These are phyloP conservation scores for Phytophthora palmivora DNA, from an alignment of 352 stramenopile species.

Conservation along the genomic window DNA sequence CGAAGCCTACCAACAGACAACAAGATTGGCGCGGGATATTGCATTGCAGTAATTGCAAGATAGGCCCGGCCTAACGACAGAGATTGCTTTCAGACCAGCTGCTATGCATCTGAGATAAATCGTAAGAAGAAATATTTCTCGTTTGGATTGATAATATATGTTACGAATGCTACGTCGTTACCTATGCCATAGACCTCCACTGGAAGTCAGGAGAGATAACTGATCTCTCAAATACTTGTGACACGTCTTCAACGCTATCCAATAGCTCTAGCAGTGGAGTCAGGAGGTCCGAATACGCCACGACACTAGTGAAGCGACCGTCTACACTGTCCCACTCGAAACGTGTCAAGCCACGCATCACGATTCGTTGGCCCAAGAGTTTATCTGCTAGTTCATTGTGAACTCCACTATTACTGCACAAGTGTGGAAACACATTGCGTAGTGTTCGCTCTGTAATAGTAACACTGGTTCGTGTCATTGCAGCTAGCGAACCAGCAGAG, in stretches of 20 bases:
- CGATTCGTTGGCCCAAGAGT: slow-evolving; percentile 24
- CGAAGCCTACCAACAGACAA: background rate
- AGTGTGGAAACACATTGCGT: slow-evolving; percentile 28
- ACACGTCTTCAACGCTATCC: slow-evolving; percentile 21
- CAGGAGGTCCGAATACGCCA: slow-evolving; percentile 26
- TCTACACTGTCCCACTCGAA: slow-evolving; percentile 22
- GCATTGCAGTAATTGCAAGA: too few species aligned
- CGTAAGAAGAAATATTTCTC: background rate
- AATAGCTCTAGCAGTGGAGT: slow-evolving; percentile 21
- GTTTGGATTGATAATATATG: background rate
- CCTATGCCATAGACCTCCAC: slow-evolving; percentile 17
- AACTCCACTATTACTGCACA: slow-evolving; percentile 5
- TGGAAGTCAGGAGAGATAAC: slow-evolving; percentile 22
- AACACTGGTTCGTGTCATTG: slow-evolving; percentile 16
- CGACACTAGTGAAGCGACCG: slow-evolving; percentile 6
- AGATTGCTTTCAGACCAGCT: background rate
- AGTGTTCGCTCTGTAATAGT: slow-evolving; percentile 25
- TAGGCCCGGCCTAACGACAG: background rate
- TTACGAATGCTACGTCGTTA: background rate
- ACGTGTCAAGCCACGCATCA: slow-evolving; percentile 20
- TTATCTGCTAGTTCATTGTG: background rate
- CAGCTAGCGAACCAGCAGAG: slow-evolving; percentile 4
- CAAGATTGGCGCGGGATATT: too few species aligned
- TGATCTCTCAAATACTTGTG: slow-evolving; percentile 23
- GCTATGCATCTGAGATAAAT: background rate